phyloP scores from a whole-genome alignment of 805 yeast species.

The Kazachstania taianensis region DNA sequence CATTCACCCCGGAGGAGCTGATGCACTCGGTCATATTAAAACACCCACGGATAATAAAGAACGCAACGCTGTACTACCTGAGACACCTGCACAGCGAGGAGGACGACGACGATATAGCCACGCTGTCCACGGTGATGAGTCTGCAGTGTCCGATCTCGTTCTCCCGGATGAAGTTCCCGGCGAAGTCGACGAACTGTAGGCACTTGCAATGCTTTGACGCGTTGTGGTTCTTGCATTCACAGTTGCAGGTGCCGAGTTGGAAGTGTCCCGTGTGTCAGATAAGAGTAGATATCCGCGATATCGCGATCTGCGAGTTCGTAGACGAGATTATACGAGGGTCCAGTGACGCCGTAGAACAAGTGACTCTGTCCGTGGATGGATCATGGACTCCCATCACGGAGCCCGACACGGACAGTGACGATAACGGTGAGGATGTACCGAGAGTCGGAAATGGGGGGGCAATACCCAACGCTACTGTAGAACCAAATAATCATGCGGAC shows the following conservation, averaged over 20 bases:
- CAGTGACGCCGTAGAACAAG: conserved; percentile 46
- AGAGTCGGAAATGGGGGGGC: no score
- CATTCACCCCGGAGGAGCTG: conserved; percentile 33
- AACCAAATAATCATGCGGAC: background rate
- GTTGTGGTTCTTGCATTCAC: conserved; percentile 58
- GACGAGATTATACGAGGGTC: conserved; percentile 50
- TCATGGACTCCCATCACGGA: conserved; percentile 43
- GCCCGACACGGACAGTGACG: background rate
- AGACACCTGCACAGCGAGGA: conserved; percentile 30
- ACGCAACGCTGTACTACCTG: conserved; percentile 42
- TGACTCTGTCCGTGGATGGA: conserved; percentile 66
- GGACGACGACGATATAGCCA: conserved; percentile 61
- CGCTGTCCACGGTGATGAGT: conserved; percentile 54
- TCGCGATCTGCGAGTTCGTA: conserved; percentile 69
- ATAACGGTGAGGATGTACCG: conserved; percentile 1
- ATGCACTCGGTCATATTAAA: conserved; percentile 10
- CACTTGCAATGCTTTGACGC: conserved; percentile 94
- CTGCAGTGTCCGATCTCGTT: conserved; percentile 73
- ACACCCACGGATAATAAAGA: conserved; percentile 41
- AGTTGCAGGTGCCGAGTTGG: conserved; percentile 76
- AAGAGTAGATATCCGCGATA: conserved; percentile 40
- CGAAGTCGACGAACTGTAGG: conserved; percentile 56
- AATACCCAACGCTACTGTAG: background rate
- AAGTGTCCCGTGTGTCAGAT: conserved; percentile 72
- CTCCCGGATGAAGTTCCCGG: conserved; percentile 60